Evolutionary conservation across 306 rosid genomes (phyloP).

Genomic region (Vicia villosa): DNA sequence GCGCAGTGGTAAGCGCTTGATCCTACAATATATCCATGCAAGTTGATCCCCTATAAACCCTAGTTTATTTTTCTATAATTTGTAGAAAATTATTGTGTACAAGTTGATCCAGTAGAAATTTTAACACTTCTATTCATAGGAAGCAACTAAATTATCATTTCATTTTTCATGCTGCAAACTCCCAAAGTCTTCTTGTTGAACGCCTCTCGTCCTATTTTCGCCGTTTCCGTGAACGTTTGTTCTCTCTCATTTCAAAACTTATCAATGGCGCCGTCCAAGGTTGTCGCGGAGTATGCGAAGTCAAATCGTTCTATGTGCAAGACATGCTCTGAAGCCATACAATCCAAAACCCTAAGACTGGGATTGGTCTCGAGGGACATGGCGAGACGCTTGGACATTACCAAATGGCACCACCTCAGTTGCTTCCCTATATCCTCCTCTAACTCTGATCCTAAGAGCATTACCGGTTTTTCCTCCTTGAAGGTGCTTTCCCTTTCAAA

Average conservation of each 20-base stretch:
- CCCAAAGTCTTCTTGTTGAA: neutral
- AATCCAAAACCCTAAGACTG: conserved; percentile 50
- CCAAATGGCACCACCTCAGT: conserved; percentile 68
- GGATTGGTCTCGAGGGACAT: conserved; percentile 52
- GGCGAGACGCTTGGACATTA: conserved; percentile 41
- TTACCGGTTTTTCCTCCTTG: conserved; percentile 60
- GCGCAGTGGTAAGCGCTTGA: no score
- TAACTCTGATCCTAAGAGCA: conserved; percentile 3
- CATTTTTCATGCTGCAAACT: neutral
- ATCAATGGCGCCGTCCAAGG: conserved; percentile 42
- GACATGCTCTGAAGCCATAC: conserved; percentile 55
- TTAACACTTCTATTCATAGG: no score
- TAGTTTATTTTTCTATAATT: no score
- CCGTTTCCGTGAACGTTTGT: no score
- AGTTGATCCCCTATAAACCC: no score
- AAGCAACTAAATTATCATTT: no score
- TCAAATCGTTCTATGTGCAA: conserved; percentile 65
- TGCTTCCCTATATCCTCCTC: conserved; percentile 52
- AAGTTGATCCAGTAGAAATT: no score
- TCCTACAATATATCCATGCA: no score
- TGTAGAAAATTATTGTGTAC: no score
- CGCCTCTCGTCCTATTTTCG: neutral
- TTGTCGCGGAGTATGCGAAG: conserved; percentile 64
- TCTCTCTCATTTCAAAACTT: neutral
- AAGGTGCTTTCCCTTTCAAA: conserved; percentile 43